These are phyloP conservation scores for Phytophthora aleatoria DNA, from an alignment of 352 stramenopile genomes.

Conservation along the genomic window DNA sequence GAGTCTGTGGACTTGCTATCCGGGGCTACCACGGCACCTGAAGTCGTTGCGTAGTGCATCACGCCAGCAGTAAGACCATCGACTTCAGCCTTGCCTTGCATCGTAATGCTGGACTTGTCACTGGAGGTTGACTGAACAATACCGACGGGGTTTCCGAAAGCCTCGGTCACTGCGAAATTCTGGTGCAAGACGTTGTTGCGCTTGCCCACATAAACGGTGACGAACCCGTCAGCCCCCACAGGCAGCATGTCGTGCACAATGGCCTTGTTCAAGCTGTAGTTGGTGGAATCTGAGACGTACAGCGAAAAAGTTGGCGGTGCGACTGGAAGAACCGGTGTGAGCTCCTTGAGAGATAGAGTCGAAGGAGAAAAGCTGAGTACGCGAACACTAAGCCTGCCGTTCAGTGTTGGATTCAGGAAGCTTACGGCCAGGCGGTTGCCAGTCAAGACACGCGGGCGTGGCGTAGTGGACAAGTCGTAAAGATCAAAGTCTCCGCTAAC, in stretches of 20 bases:
- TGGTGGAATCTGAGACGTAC: conserved; percentile 3
- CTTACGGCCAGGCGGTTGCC: conserved; percentile 62
- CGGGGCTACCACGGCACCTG: conserved; percentile 38
- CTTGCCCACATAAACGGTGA: conserved; percentile 50
- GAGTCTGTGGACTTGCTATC: conserved; percentile 17
- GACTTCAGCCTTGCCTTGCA: conserved; percentile 25
- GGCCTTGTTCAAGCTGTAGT: conserved; percentile 7
- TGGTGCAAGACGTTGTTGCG: conserved; percentile 41
- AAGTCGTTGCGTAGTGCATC: conserved; percentile 70
- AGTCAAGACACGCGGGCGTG: conserved; percentile 36
- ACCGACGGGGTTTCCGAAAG: conserved; percentile 49
- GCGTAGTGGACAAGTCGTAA: conserved; percentile 43
- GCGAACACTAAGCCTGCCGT: conserved; percentile 50
- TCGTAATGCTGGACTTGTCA: conserved; percentile 27
- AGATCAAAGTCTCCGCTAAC: conserved; percentile 28
- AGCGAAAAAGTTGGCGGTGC: conserved; percentile 42
- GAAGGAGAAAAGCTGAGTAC: conserved; percentile 51
- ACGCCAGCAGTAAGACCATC: conserved; percentile 31
- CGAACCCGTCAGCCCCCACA: conserved; percentile 48
- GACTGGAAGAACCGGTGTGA: conserved; percentile 56
- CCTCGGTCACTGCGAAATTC: conserved; percentile 53
- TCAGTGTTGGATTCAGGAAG: conserved; percentile 62
- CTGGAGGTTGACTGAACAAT: conserved; percentile 46
- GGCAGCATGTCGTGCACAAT: conserved; percentile 55
- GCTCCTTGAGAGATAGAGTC: conserved; percentile 48